Percentiles rank a stretch among this genome's conserved stretches.
phyloP scores from a whole-genome alignment of 805 yeast species.

The Metschnikowia anglica region DNA sequence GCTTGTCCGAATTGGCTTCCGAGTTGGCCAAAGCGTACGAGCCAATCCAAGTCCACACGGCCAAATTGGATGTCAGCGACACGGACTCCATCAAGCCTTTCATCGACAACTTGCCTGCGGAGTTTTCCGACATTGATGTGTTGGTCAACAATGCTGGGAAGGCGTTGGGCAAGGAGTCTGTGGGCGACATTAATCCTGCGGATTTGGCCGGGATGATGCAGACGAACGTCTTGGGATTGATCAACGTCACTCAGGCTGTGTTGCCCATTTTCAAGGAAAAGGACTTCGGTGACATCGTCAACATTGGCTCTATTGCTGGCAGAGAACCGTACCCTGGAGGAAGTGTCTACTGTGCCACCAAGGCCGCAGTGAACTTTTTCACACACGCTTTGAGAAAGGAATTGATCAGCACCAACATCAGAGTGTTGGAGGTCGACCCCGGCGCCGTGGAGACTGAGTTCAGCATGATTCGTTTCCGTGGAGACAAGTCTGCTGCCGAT shows the following conservation, averaged over 20 bases:
- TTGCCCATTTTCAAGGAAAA: constrained; percentile 37
- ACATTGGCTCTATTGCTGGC: constrained; percentile 41
- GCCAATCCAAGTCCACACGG: constrained; percentile 29
- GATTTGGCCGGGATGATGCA: constrained; percentile 39
- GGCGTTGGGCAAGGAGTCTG: constrained; percentile 35
- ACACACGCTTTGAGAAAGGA: constrained; percentile 38
- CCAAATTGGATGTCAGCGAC: constrained; percentile 33
- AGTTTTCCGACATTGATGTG: constrained; percentile 38
- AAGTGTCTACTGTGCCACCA: constrained; percentile 38
- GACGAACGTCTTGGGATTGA: constrained; percentile 39
- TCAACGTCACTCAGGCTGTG: constrained; percentile 38
- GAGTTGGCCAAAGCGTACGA: constrained; percentile 28
- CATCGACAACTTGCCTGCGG: constrained; percentile 30
- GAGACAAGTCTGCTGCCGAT: constrained; percentile 33
- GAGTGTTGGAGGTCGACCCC: constrained; percentile 42
- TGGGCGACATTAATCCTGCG: constrained; percentile 31
- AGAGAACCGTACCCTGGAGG: constrained; percentile 41
- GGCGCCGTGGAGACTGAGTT: constrained; percentile 44
- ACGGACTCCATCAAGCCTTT: constrained; percentile 30
- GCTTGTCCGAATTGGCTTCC: constrained; percentile 26
- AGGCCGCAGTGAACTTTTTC: constrained; percentile 38
- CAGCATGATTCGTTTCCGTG: constrained; percentile 34
- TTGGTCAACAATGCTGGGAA: constrained; percentile 42
- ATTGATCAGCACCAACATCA: constrained; percentile 33
- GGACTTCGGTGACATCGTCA: constrained; percentile 38